Conservation (phyloP, 2,329 filamentous ascomycete genomes). For the Fusarium graminum region DNA sequence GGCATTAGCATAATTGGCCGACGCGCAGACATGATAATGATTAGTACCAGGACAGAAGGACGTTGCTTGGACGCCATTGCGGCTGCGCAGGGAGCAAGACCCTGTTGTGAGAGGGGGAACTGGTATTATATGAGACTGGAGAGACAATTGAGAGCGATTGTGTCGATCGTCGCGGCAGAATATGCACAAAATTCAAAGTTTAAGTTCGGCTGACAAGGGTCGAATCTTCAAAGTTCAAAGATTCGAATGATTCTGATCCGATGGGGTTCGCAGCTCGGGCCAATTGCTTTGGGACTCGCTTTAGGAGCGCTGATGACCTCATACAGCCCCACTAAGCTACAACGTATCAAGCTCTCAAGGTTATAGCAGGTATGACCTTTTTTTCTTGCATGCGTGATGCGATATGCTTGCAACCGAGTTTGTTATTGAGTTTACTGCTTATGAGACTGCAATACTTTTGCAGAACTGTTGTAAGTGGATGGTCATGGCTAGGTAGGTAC, state of each 20-base stretch:
- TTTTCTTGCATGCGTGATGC: background rate
- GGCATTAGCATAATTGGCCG: conserved; percentile 33
- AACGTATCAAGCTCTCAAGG: conserved; percentile 14
- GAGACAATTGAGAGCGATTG: conserved; percentile 2
- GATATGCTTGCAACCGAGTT: background rate
- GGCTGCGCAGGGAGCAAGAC: conserved; percentile 10
- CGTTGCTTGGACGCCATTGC: conserved; percentile 66
- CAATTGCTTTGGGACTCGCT: conserved; percentile 43
- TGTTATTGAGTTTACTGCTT: background rate
- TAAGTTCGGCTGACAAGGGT: conserved; percentile 25
- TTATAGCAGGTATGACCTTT: background rate
- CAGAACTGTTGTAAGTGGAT: background rate
- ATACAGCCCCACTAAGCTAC: conserved; percentile 46
- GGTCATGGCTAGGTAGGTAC: background rate
- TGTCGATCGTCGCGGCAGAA: conserved; percentile 2
- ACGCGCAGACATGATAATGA: conserved; percentile 32
- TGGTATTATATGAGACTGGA: background rate
- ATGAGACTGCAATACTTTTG: background rate
- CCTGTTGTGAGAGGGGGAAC: background rate
- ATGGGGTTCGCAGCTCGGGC: conserved; percentile 36
- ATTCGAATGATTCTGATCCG: conserved; percentile 42
- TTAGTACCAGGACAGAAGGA: conserved; percentile 68
- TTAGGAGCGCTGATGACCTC: conserved; percentile 47
- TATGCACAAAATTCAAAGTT: conserved; percentile 14
- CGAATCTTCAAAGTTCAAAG: conserved; percentile 24